These are phyloP conservation scores for Dothiorella sarmentorum DNA, from an alignment of 2,329 filamentous ascomycete genomes.

Conservation along the genomic window DNA sequence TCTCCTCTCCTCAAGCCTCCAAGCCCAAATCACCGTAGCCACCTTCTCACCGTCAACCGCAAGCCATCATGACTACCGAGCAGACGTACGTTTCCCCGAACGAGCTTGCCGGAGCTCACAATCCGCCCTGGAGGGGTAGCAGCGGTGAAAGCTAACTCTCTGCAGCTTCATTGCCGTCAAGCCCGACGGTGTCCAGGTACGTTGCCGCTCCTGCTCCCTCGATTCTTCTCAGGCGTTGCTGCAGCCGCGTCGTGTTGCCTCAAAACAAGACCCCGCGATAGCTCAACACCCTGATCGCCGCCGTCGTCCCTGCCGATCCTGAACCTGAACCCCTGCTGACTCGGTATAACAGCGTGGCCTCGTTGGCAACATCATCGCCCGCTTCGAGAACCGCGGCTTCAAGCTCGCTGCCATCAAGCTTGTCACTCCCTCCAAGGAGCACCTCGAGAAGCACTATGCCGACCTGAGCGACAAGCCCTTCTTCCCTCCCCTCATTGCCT, in stretches of 20 bases:
- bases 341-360: constrained; percentile 75
- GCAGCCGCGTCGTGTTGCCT: neutral
- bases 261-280: neutral
- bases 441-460: constrained; percentile 97
- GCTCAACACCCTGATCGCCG: constrained; percentile 6
- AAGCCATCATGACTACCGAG: constrained; percentile 62
- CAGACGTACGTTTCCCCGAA: constrained; percentile 67
- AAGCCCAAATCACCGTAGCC: constrained; percentile 46
- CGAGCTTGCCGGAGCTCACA: constrained; percentile 1
- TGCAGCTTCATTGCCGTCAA: constrained; percentile 99
- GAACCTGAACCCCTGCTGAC: constrained; percentile 10
- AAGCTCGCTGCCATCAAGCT: constrained; percentile 99
- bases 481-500: constrained; percentile 91
- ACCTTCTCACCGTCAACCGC: constrained; percentile 35
- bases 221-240: neutral
- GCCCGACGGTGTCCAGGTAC: constrained; percentile 98
- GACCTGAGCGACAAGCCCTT: constrained; percentile 94
- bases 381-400: constrained; percentile 98
- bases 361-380: constrained; percentile 92
- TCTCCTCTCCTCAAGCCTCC: constrained; percentile 47
- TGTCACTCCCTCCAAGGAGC: constrained; percentile 79
- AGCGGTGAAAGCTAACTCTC: constrained; percentile 31
- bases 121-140: constrained; percentile 10
- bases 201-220: constrained; percentile 22
- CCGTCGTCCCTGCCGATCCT: constrained; percentile 5